Percentiles rank a stretch among this genome's conserved stretches.
phyloP scores from a whole-genome alignment of 176 grass and related monocot species.

The Themeda triandra region DNA sequence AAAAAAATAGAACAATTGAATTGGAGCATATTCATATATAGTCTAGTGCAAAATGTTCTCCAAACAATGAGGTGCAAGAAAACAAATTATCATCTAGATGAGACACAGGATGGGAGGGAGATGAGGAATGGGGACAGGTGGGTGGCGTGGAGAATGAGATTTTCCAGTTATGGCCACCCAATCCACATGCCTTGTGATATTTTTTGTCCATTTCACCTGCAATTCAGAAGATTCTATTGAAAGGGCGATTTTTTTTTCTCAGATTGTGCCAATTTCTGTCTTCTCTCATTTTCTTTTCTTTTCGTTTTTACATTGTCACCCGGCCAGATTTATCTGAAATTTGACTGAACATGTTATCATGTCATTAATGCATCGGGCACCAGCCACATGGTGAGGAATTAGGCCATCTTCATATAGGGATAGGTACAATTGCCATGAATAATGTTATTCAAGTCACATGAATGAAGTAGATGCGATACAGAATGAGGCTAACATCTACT shows the following conservation, averaged over 20 bases:
- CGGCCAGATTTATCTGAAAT: background rate
- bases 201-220: background rate
- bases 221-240: background rate
- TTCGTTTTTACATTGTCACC: no score
- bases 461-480: background rate
- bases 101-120: no score
- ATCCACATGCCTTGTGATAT: background rate
- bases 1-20: no score
- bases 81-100: no score
- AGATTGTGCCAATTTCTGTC: background rate
- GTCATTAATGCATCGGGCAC: background rate
- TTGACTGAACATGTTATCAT: background rate
- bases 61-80: no score
- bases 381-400: background rate
- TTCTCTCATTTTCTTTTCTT: background rate
- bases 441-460: background rate
- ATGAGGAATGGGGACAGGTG: background rate
- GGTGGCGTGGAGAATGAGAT: background rate
- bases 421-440: background rate
- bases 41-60: no score
- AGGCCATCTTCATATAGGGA: background rate
- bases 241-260: background rate
- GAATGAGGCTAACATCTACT: slow-evolving; percentile 6
- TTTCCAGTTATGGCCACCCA: background rate
- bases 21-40: no score